Percentiles rank a stretch among this genome's conserved stretches.
phyloP scores from a whole-genome alignment of 2,329 filamentous ascomycete genomes.

The Arthrinium puccinioides region DNA sequence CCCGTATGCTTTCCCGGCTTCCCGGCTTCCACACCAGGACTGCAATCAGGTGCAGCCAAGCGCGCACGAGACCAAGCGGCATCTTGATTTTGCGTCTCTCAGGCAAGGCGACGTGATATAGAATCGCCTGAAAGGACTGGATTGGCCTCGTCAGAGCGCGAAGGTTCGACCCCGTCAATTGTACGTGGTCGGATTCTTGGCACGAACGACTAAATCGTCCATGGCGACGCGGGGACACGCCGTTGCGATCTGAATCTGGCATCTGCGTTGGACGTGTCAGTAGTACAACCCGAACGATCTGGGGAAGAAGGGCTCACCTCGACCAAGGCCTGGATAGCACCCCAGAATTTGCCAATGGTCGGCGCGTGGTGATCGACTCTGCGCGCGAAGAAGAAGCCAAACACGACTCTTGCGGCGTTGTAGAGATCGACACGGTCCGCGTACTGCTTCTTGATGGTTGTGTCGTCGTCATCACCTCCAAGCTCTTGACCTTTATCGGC shows the following conservation, averaged over 20 bases:
- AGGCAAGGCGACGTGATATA: slow-evolving; percentile 13
- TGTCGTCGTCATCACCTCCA: slow-evolving; percentile 3
- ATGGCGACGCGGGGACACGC: neutral
- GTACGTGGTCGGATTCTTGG: neutral
- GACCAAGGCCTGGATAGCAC: slow-evolving; percentile 11
- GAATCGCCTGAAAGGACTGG: slow-evolving; percentile 10
- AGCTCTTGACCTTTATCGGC: slow-evolving; percentile 1
- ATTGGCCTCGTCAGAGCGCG: slow-evolving; percentile 8
- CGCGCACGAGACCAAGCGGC: slow-evolving; percentile 28
- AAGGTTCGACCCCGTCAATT: slow-evolving; percentile 5
- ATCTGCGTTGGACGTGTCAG: slow-evolving; percentile 1
- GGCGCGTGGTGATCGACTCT: slow-evolving; percentile 5
- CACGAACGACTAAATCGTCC: neutral
- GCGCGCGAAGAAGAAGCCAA: slow-evolving; percentile 14
- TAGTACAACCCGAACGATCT: neutral
- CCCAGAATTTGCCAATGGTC: slow-evolving; percentile 16
- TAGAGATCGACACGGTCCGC: slow-evolving; percentile 14
- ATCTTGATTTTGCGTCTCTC: slow-evolving; percentile 23
- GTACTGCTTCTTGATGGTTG: slow-evolving; percentile 3
- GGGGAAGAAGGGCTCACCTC: slow-evolving; percentile 8
- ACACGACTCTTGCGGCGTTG: slow-evolving; percentile 14
- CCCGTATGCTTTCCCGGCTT: slow-evolving; percentile 8
- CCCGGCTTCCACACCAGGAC: slow-evolving; percentile 24
- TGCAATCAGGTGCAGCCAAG: slow-evolving; percentile 35
- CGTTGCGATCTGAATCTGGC: too few species aligned